phyloP scores from a whole-genome alignment of 305 asterid genomes.

The Vinca major region DNA sequence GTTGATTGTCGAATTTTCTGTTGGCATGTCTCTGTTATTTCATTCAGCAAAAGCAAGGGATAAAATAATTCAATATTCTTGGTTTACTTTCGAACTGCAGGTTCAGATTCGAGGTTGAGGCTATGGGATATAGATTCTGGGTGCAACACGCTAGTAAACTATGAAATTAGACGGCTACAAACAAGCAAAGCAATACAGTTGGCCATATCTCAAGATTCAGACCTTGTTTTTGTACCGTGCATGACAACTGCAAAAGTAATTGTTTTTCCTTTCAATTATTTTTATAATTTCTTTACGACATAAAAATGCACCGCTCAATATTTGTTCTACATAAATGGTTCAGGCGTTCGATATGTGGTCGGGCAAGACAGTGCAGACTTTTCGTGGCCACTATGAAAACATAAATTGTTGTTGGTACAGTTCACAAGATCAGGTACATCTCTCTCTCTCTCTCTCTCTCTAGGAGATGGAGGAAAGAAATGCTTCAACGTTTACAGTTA shows the following conservation, averaged over 20 bases:
- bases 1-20: not conserved
- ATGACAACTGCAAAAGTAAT: conserved; percentile 62
- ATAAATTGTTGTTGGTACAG: conserved; percentile 85
- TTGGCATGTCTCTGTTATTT: not conserved
- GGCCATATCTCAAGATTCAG: conserved; percentile 65
- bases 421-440: conserved; percentile 61
- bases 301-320: not conserved
- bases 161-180: conserved; percentile 75
- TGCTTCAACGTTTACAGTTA: not conserved
- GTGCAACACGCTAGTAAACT: conserved; percentile 89
- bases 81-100: conserved; percentile 35
- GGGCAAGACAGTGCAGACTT: conserved; percentile 55
- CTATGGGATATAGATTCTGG: conserved; percentile 96
- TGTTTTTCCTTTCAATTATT: conserved; percentile 6
- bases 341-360: conserved; percentile 90
- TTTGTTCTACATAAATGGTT: conserved; percentile 3
- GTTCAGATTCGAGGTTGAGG: conserved; percentile 96
- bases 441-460: conserved; percentile 12
- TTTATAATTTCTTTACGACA: conserved; percentile 5
- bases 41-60: not conserved
- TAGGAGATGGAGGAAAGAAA: not conserved
- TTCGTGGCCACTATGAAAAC: conserved; percentile 83
- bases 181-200: conserved; percentile 68
- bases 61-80: not conserved
- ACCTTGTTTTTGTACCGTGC: conserved; percentile 80